Evolutionary conservation across 768 basidiomycete genomes (phyloP), one percentile per base, ranked within the genome.

Genomic region (Trametes cinnabarina): DNA sequence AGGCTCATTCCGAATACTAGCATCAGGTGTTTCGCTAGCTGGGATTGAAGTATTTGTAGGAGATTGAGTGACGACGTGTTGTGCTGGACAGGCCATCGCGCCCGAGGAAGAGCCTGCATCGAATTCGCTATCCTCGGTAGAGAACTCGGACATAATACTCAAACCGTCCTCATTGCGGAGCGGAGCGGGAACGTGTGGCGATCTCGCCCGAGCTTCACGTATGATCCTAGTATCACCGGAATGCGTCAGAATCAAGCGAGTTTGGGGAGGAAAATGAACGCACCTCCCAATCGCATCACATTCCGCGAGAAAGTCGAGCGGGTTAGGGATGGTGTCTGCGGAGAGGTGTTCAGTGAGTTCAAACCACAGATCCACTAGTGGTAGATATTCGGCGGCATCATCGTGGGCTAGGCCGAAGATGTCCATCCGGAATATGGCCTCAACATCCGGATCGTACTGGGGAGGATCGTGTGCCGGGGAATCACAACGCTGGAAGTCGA

Each of bases 321-420:
- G 56, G 34, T 17, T 46, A 1, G 49, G 56, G 3, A 57, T 51
- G 2, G 41, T 46, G 10, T 51, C 50, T 3, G 49, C 41, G 3
- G 56, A 19, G 49, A 57, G 42, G 19, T 57, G 56, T 0, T 57
- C 56, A 0, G 41, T 39, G 35, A 57, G 32, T 7, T 57, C 56
- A 30, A 51, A 57, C 56, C 56, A 57, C 23, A 57, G 11, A 25
- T 57, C 43, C 4, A 57, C 43, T 25, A 57, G 34, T 1, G 49
- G 56, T 10, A 51, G 2, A 20, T 46, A 14, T 23, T 46, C 40
- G 3, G 25, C 41, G 4, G 48, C 23, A 9, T 50, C 34, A 23
- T 51, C 49, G 3, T 15, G n/a, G 3, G 20, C 34, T 9, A 50
- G 30, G 1, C 32, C 32, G 42, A 57, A 57, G 1, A 51, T 15